These are phyloP conservation scores for Brassica cretica DNA, from an alignment of 345 rosid genomes.

Conservation along the genomic window DNA sequence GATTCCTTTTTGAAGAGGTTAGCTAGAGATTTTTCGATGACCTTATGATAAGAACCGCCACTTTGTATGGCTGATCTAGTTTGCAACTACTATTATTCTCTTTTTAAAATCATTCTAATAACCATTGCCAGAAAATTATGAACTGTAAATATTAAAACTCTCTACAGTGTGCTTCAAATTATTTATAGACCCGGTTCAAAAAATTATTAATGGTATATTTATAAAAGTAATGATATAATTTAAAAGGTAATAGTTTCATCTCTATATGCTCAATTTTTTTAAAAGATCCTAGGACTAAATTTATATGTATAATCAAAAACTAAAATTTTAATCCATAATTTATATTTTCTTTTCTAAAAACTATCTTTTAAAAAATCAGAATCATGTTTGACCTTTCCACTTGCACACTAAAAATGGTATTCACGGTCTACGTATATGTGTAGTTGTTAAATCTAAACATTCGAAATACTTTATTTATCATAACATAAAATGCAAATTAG, in stretches of 20 bases:
- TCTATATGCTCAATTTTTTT: too few relatives aligned
- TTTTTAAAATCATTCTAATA: not conserved
- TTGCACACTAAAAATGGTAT: too few relatives aligned
- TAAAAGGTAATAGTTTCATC: too few relatives aligned
- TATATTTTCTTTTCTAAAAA: too few relatives aligned
- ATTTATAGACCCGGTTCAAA: not conserved
- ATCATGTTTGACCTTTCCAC: too few relatives aligned
- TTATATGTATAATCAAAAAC: not conserved
- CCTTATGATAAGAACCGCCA: conserved; percentile 28
- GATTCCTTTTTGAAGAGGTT: conserved; percentile 4
- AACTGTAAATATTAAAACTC: not conserved
- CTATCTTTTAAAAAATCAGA: too few relatives aligned
- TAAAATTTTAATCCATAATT: too few relatives aligned
- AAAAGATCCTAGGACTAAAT: not conserved
- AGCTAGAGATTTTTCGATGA: conserved; percentile 17
- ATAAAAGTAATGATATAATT: not conserved
- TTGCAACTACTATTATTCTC: conserved; percentile 2
- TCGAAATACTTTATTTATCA: not conserved
- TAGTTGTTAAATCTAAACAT: not conserved
- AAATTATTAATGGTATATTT: too few relatives aligned
- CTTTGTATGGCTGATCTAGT: conserved; percentile 25
- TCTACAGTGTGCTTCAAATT: not conserved
- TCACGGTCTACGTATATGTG: not conserved
- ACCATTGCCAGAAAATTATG: not conserved
- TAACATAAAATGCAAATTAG: not conserved